A percentile compares a stretch with the other conserved stretches of the same genome.
These are phyloP conservation scores for Tetrahymena thermophila DNA, from an alignment of 73 alveolate genomes.

Conservation along the genomic window DNA sequence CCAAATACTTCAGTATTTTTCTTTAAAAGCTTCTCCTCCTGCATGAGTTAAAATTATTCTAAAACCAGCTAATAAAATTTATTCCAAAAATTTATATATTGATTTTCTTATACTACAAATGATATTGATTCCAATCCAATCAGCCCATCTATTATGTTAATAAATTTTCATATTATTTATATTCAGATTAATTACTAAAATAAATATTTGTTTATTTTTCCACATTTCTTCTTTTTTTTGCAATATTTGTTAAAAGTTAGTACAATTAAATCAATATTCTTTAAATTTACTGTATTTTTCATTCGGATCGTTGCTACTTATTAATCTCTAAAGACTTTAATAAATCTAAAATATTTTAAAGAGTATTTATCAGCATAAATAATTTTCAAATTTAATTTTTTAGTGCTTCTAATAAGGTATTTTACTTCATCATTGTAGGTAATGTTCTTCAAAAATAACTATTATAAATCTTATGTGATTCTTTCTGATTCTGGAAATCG, in stretches of 20 bases:
- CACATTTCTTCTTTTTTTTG: neutral
- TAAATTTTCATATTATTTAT: neutral
- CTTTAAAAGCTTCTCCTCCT: constrained; percentile 28
- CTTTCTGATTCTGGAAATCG: neutral
- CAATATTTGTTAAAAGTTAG: too few species aligned
- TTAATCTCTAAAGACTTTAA: neutral
- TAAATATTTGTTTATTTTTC: neutral
- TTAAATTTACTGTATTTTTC: neutral
- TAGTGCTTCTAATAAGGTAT: neutral
- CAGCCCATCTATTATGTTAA: neutral
- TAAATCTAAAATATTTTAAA: neutral
- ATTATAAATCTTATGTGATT: neutral
- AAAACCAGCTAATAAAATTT: neutral
- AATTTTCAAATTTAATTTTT: neutral
- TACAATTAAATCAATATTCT: neutral
- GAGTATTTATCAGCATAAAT: neutral
- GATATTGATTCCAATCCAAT: neutral
- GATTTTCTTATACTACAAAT: neutral
- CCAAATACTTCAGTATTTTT: constrained; percentile 46
- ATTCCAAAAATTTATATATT: neutral
- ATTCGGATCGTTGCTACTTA: neutral
- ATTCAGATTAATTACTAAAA: neutral
- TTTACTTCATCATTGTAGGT: neutral
- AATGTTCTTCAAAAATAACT: neutral
- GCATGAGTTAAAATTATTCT: neutral